Percentiles rank a stretch among this genome's conserved stretches.
These are phyloP conservation scores for Schwanniomyces yamadae DNA, from an alignment of 805 yeast species.

Conservation along the genomic window DNA sequence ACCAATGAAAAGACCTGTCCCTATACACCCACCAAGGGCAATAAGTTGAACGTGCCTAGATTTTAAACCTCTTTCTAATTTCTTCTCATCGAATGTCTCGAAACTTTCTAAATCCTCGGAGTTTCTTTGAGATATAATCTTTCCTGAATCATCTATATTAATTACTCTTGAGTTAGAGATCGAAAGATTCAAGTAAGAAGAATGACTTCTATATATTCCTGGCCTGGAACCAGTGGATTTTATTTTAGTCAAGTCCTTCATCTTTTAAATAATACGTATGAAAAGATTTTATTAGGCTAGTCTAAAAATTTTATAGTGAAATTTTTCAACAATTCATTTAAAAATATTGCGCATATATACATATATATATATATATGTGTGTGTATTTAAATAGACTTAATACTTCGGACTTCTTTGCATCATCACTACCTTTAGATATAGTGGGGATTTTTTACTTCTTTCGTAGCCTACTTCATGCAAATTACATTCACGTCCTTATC, in stretches of 20 bases:
- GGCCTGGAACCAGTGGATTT: conserved; percentile 20
- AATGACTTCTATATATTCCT: conserved; percentile 23
- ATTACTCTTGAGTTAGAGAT: conserved; percentile 29
- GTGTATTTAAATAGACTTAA: too few relatives aligned
- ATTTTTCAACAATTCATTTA: too few relatives aligned
- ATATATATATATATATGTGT: too few relatives aligned
- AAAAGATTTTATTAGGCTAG: too few relatives aligned
- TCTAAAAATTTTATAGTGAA: too few relatives aligned
- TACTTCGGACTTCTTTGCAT: too few relatives aligned
- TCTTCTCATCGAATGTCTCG: conserved; percentile 18
- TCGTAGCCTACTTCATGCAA: too few relatives aligned
- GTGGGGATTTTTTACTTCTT: too few relatives aligned
- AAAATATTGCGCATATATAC: too few relatives aligned
- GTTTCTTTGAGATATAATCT: conserved; percentile 16
- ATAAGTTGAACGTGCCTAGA: conserved; percentile 65
- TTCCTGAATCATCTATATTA: conserved; percentile 23
- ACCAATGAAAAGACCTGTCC: conserved; percentile 67
- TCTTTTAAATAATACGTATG: too few relatives aligned
- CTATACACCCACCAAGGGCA: conserved; percentile 83
- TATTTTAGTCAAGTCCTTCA: conserved; percentile 9
- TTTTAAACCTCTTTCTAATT: conserved; percentile 39
- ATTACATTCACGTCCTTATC: too few relatives aligned
- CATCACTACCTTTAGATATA: too few relatives aligned
- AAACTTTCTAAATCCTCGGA: conserved; percentile 14
- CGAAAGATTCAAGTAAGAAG: conserved; percentile 24